These are phyloP conservation scores for Candida loeiensis DNA, from an alignment of 805 yeast genomes.

Conservation along the genomic window DNA sequence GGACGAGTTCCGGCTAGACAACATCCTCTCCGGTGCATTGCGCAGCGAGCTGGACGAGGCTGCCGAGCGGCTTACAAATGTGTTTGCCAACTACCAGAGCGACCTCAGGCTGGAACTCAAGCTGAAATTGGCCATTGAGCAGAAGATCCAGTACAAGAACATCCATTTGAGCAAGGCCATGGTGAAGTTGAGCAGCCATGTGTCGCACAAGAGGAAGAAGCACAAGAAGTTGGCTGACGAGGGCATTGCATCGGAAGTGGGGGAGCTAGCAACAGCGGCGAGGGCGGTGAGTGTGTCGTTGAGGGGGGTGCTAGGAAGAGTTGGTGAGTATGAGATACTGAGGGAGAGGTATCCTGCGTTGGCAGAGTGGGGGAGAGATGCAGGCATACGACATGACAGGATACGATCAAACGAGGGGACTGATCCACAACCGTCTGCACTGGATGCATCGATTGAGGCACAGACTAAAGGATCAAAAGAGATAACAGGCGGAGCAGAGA, in stretches of 20 bases:
- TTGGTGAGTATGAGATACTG: constrained; percentile 1
- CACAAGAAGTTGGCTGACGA: constrained; percentile 7
- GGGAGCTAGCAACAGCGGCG: constrained; percentile 5
- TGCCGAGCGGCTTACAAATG: constrained; percentile 24
- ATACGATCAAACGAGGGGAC: background rate
- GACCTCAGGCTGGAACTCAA: constrained; percentile 36
- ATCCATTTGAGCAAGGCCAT: constrained; percentile 32
- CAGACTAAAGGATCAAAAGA: background rate
- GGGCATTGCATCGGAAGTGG: constrained; percentile 8
- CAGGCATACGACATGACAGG: background rate
- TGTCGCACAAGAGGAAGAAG: constrained; percentile 4
- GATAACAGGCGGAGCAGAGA: no score
- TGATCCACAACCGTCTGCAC: background rate
- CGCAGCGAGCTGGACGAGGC: constrained; percentile 28
- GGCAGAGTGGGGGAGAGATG: background rate
- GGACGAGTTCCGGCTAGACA: constrained; percentile 29
- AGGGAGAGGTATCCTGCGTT: constrained; percentile 15
- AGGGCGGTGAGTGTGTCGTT: constrained; percentile 15
- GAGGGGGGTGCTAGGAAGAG: constrained; percentile 10
- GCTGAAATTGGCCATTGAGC: constrained; percentile 33
- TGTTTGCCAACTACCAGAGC: constrained; percentile 30
- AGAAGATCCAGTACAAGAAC: constrained; percentile 39
- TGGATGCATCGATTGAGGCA: background rate
- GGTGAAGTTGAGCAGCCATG: constrained; percentile 16
- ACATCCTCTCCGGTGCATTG: constrained; percentile 24